These are phyloP conservation scores for Sporisorium iseilematis-ciliati DNA, from an alignment of 1,284 basidiomycete species.

Conservation along the genomic window DNA sequence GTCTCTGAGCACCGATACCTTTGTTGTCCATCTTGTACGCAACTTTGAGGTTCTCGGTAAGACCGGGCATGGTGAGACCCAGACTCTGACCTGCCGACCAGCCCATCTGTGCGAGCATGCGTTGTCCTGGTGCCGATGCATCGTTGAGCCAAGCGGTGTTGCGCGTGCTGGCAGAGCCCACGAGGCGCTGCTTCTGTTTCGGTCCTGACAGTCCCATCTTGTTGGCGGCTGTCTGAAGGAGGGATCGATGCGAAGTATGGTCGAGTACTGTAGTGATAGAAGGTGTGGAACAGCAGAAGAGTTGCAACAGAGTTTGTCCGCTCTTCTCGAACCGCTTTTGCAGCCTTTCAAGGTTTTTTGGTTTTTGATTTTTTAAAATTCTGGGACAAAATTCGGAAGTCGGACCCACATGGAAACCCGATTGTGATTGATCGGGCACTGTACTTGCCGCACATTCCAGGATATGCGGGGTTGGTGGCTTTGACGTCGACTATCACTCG, in stretches of 20 bases:
- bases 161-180: constrained; percentile 59
- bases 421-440: constrained; percentile 34
- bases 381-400: constrained; percentile 20
- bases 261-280: background rate
- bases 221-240: background rate
- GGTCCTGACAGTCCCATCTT: constrained; percentile 65
- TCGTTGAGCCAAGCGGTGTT: constrained; percentile 67
- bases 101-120: constrained; percentile 68
- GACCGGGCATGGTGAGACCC: constrained; percentile 57
- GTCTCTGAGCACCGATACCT: constrained; percentile 65
- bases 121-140: constrained; percentile 65
- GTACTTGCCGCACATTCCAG: background rate
- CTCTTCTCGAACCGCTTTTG: constrained; percentile 18
- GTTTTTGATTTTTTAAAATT: constrained; percentile 9
- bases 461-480: constrained; percentile 14
- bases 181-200: constrained; percentile 65
- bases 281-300: background rate
- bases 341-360: constrained; percentile 1
- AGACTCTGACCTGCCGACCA: constrained; percentile 66
- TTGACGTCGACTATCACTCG: background rate
- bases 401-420: constrained; percentile 15
- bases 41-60: constrained; percentile 61
- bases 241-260: background rate
- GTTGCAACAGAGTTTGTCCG: constrained; percentile 1
- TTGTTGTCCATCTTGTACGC: constrained; percentile 69